phyloP scores from a whole-genome alignment of 805 yeast species.

The Priceomyces carsonii region DNA sequence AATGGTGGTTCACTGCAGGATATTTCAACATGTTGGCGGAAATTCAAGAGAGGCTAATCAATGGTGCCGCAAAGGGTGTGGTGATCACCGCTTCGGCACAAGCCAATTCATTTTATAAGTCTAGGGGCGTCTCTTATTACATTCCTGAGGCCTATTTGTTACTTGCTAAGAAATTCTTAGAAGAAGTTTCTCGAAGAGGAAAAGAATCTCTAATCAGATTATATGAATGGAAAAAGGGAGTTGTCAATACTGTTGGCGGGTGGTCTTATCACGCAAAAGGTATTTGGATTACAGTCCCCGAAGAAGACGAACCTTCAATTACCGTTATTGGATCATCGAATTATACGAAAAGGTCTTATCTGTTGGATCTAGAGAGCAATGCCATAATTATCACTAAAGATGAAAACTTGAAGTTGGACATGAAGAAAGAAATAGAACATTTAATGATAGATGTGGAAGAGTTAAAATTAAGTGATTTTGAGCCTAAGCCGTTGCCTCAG shows the following conservation, averaged over 20 bases:
- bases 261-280: conserved; percentile 99
- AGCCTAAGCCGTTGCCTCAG: conserved; percentile 25
- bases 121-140: conserved; percentile 76
- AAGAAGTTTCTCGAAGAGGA: conserved; percentile 44
- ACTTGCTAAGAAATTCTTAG: conserved; percentile 67
- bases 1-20: conserved; percentile 94
- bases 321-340: conserved; percentile 92
- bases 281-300: conserved; percentile 72
- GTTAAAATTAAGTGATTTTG: conserved; percentile 61
- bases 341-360: conserved; percentile 87
- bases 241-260: conserved; percentile 77
- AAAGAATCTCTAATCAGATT: conserved; percentile 52
- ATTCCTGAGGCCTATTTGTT: conserved; percentile 86
- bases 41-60: conserved; percentile 57
- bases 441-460: conserved; percentile 53
- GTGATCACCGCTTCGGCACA: conserved; percentile 91
- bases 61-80: conserved; percentile 59
- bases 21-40: conserved; percentile 89
- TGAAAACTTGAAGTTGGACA: conserved; percentile 50
- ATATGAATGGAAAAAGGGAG: conserved; percentile 85
- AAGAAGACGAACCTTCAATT: conserved; percentile 59
- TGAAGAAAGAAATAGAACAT: conserved; percentile 66
- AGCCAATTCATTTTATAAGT: conserved; percentile 90
- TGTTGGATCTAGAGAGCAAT: conserved; percentile 85
- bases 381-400: conserved; percentile 77